Evolutionary conservation across 768 basidiomycete species (phyloP), one percentile per base, ranked within the genome.

Genomic region (Amanita molliuscula): DNA sequence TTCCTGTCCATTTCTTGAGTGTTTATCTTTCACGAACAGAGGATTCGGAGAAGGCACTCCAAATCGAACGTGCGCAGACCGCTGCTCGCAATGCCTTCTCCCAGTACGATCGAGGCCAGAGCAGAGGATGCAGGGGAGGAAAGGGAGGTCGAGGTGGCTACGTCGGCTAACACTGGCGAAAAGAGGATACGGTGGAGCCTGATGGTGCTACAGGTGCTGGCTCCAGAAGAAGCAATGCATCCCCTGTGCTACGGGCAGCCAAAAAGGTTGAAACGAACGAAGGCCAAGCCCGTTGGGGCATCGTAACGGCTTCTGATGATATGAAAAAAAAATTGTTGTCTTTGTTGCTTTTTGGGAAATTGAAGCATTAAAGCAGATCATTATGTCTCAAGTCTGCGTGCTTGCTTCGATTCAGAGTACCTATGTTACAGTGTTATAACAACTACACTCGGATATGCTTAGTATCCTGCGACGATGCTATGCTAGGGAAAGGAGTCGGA

Each of bases 161-260:
- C n/a, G 59, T 70, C 6, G 69, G 70, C 77, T 36, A 68, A 69
- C 51, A 62, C 68, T 1, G 85, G 84, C 25, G 84, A 84, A 55
- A 90, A 90, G 69, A 71, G 87, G 52, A 90, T 88, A 62, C 77
- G 84, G 71, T 85, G 0, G 87, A 88, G 59, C 86, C 85, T 1
- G 87, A 88, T 58, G 87, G 86, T 55, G 87, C 82, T 0, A 78
- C 81, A 2, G 77, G 82, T 56, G 71, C 74, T 23, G 86, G 86
- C 8, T 62, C 79, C 9, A 75, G 86, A 20, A 85, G 86, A 0
- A 72, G 67, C 6, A 71, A 66, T 28, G 81, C 80, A 3, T 87
- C 87, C 9, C 77, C 77, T 34, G 54, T 60, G 1, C 55, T 75
- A 47, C 67, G 69, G 50, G 63, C 64, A 33, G 63, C 65, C 11